Evolutionary conservation across 2,329 filamentous ascomycete species (phyloP), one percentile per base, ranked within the genome.

Genomic region (Trichoderma aggressivum): DNA sequence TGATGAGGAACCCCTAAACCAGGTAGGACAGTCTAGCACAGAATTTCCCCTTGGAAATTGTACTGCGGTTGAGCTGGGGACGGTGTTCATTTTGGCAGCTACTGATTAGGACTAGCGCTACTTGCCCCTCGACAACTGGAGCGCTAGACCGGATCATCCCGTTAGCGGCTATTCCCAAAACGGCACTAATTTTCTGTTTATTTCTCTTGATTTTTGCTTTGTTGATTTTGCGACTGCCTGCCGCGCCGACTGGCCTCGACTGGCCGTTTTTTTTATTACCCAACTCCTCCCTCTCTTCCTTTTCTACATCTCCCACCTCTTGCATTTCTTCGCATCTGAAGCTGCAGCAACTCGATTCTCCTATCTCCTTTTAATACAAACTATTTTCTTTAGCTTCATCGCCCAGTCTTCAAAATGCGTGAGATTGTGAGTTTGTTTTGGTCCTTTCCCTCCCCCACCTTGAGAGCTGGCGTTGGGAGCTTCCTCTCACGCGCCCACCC

Each of bases 361-460:
- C 58, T 69, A 65, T 36, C 55, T 53, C 58, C 60, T 72, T 61
- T 62, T 55, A 65, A 63, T 62, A 34, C 64, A 21, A 56, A 55
- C 30, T 24, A 43, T 28, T 30, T 67, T 58, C 58, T 56, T 62
- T 65, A 72, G 58, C 65, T 65, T 59, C 60, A 58, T 43, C 65
- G n/a, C 36, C 26, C 55, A 63, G 39, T 24, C 53, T 59, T 64
- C 67, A 72, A 72, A 61, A 72, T 72, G 71, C 71, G 71, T 72
- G 71, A 72, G 67, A 72, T 72, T 72, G 71, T 72, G 24, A 72
- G 71, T 72, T 64, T 69, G 65, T 60, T 69, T 55, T 56, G 43
- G 21, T 47, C 18, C 60, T 6, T 26, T 36, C 3, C 47, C 39
- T n/a, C n/a, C 59, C 50, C 59, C 47, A 43, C 58, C 43, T 14